These are phyloP conservation scores for Drosera capensis DNA, from an alignment of 148 eudicot genomes.

Conservation along the genomic window DNA sequence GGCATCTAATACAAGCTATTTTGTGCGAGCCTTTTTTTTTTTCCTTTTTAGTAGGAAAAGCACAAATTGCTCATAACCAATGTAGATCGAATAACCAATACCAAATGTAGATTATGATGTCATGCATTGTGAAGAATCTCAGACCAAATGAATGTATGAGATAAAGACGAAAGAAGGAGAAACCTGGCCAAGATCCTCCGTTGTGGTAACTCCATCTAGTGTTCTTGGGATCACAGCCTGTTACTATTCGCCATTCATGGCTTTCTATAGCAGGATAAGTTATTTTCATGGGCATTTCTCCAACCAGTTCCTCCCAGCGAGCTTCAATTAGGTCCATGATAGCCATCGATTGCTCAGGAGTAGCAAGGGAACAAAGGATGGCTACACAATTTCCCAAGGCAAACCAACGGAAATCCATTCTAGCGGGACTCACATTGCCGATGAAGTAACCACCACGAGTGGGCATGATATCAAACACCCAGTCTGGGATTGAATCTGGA, in stretches of 20 bases:
- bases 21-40: neutral
- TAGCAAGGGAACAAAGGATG: conserved; percentile 32
- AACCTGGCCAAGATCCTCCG: conserved; percentile 65
- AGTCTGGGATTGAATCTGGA: conserved; percentile 44
- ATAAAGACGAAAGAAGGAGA: conserved; percentile 5
- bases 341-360: conserved; percentile 35
- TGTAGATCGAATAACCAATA: too few species aligned
- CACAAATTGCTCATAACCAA: neutral
- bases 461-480: conserved; percentile 46
- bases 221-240: conserved; percentile 62
- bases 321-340: conserved; percentile 52
- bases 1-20: too few species aligned
- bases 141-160: neutral
- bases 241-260: conserved; percentile 42
- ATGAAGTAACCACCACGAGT: conserved; percentile 39
- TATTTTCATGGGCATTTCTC: conserved; percentile 58
- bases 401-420: conserved; percentile 59
- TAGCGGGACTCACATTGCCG: conserved; percentile 55
- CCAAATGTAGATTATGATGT: too few species aligned
- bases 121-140: neutral
- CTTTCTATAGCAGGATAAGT: conserved; percentile 45
- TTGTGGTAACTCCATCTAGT: conserved; percentile 72
- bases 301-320: conserved; percentile 53
- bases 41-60: neutral
- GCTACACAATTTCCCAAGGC: conserved; percentile 41